A percentile compares a stretch with the other conserved stretches of the same genome.
phyloP scores from a whole-genome alignment of 768 basidiomycete species.

The Myochromella boudieri region DNA sequence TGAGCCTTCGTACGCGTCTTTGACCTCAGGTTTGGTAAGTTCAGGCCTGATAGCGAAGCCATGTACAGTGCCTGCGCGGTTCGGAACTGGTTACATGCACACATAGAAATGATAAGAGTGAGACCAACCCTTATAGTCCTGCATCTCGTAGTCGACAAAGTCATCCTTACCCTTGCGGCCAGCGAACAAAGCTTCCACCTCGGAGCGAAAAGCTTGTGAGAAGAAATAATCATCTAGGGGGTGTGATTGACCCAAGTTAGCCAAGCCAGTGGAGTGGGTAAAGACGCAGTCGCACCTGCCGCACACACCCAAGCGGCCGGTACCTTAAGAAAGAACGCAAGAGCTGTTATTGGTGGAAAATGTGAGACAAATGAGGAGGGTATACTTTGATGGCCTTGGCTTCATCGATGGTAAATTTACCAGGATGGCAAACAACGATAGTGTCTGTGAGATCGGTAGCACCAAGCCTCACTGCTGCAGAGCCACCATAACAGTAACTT shows the following conservation, averaged over 20 bases:
- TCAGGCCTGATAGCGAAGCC: constrained; percentile 23
- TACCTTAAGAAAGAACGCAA: constrained; percentile 5
- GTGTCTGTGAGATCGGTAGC: constrained; percentile 15
- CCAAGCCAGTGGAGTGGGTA: too few species aligned
- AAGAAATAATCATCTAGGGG: neutral
- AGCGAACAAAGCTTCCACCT: constrained; percentile 19
- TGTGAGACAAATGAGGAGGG: neutral
- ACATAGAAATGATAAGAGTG: neutral
- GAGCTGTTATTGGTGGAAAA: neutral
- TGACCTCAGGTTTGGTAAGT: constrained; percentile 19
- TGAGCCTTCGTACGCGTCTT: constrained; percentile 20
- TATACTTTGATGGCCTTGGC: constrained; percentile 15
- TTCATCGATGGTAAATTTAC: constrained; percentile 10
- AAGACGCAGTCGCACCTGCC: constrained; percentile 16
- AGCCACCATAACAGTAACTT: constrained; percentile 23
- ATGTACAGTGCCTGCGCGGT: constrained; percentile 19
- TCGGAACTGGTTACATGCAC: neutral
- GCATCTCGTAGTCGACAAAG: constrained; percentile 21
- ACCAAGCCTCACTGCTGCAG: constrained; percentile 12
- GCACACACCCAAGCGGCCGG: constrained; percentile 21
- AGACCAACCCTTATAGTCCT: constrained; percentile 18
- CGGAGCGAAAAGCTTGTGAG: neutral
- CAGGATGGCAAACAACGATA: constrained; percentile 20
- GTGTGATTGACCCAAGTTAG: too few species aligned
- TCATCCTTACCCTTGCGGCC: constrained; percentile 15